Evolutionary conservation across 108 stramenopile genomes (phyloP).

Genomic region (Chaetoceros muelleri): DNA sequence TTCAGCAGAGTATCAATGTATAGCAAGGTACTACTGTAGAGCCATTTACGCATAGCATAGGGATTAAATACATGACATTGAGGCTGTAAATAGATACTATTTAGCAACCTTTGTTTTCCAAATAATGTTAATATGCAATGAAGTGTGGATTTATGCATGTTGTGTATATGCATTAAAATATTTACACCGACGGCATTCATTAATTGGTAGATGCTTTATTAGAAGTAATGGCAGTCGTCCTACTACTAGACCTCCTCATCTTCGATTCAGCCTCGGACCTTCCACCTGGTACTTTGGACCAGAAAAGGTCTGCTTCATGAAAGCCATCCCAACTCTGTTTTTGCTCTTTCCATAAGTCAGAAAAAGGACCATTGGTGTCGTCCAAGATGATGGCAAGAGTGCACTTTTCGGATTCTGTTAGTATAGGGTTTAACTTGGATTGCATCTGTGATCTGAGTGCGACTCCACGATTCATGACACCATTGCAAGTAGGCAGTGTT

Average conservation of each 20-base stretch:
- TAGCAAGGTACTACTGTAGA: no score
- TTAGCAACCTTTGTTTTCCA: no score
- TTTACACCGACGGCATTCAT: no score
- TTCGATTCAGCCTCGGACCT: background rate
- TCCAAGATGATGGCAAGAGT: slow-evolving; percentile 27
- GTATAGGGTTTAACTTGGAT: slow-evolving; percentile 23
- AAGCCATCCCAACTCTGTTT: slow-evolving; percentile 64
- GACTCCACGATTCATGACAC: slow-evolving; percentile 1
- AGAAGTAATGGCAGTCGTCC: no score
- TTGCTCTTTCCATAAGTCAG: slow-evolving; percentile 31
- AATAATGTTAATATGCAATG: no score
- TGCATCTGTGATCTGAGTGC: background rate
- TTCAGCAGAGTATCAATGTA: background rate
- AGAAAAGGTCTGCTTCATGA: slow-evolving; percentile 33
- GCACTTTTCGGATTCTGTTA: slow-evolving; percentile 26
- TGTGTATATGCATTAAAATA: no score
- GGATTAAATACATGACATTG: no score
- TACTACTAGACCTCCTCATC: no score
- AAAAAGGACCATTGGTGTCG: slow-evolving; percentile 51
- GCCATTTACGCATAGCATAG: no score
- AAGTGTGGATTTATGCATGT: no score
- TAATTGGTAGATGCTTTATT: no score
- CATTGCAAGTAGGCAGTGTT: slow-evolving; percentile 4
- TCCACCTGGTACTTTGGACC: slow-evolving; percentile 16
- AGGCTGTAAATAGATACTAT: no score